These are phyloP conservation scores for Cladosporium oxysporum DNA, from an alignment of 2,329 filamentous ascomycete genomes.

Conservation along the genomic window DNA sequence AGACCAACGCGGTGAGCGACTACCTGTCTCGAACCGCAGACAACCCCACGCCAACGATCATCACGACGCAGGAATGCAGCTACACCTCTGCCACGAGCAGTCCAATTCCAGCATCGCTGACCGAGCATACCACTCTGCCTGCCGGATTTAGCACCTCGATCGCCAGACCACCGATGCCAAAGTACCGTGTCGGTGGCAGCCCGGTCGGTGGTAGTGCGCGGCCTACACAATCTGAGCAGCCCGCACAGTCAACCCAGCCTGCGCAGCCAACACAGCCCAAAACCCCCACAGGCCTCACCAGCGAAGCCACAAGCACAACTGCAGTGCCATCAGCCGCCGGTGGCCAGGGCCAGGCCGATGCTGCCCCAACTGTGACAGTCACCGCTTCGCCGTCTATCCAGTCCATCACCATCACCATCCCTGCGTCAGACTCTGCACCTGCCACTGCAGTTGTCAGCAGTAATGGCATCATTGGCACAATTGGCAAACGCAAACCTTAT, in stretches of 20 bases:
- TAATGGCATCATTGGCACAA: neutral
- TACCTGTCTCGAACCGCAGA: slow-evolving; percentile 45
- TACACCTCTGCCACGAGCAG: slow-evolving; percentile 12
- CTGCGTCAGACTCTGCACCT: neutral
- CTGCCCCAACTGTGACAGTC: neutral
- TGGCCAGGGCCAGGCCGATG: neutral
- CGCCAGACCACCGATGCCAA: neutral
- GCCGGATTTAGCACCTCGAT: slow-evolving; percentile 7
- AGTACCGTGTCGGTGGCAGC: neutral
- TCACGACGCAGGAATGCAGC: slow-evolving; percentile 27
- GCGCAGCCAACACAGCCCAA: neutral
- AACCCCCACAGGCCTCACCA: neutral
- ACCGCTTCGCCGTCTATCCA: neutral
- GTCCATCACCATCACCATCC: slow-evolving; percentile 5
- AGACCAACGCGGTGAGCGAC: slow-evolving; percentile 41
- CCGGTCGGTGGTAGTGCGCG: neutral
- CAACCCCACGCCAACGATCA: slow-evolving; percentile 33
- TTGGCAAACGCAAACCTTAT: neutral
- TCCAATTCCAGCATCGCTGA: neutral
- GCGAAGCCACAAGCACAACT: neutral
- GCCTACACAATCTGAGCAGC: neutral
- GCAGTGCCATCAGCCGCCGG: neutral
- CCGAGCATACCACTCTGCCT: slow-evolving; percentile 5
- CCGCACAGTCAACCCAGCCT: neutral
- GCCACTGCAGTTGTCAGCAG: neutral